Base-by-base conservation (phyloP, 805 yeast species). In the Candida xyloterini region DNA sequence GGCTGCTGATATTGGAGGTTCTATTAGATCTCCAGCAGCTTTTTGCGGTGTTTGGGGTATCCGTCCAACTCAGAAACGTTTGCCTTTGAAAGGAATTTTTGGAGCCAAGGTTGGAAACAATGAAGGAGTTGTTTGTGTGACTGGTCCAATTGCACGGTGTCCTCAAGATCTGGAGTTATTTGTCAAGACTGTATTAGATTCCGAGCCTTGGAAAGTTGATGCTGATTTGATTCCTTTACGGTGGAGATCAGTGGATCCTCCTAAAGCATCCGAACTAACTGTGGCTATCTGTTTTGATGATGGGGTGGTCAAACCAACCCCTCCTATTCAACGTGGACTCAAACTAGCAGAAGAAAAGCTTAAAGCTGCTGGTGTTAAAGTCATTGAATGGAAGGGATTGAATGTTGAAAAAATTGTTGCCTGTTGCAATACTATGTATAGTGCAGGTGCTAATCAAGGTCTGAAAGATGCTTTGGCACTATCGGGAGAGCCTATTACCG, bases 401-500 rank as follows among this genome's bases (percentile, higher is more conserved):
- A 71, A 67, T 30, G 76, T 81, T 10, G 60, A 73, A 30, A 67
- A 74, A 43, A 76, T 79, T 10, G 70, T 73, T 38, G 75, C 77
- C 6, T 71, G 82, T 26, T 81, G 74, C 31, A 62, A 67, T 42
- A 59, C 40, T 16, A 50, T 79, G 62, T 84, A 80, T 59, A 69
- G 70, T 21, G 71, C 75, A 34, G 91, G 84, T 57, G 86, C 85
- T 18, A 81, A 79, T 51, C 57, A 63, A 40, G 73, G 65, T 38
- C 78, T 77, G 46, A 63, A 68, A 27, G 62, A 63, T 27, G 53
- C 71, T 28, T 60, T 84, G 39, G 64, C 67, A 2, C 66, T 55
- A 2, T 76, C 84, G 16, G 89, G 90, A 27, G 90, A 85, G 55
- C 89, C 89, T 20, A 54, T 78, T 35, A 53, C 60, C 4, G 74